Evolutionary conservation across 441 rosid genomes (phyloP).

Genomic region (Croton laevigatus): DNA sequence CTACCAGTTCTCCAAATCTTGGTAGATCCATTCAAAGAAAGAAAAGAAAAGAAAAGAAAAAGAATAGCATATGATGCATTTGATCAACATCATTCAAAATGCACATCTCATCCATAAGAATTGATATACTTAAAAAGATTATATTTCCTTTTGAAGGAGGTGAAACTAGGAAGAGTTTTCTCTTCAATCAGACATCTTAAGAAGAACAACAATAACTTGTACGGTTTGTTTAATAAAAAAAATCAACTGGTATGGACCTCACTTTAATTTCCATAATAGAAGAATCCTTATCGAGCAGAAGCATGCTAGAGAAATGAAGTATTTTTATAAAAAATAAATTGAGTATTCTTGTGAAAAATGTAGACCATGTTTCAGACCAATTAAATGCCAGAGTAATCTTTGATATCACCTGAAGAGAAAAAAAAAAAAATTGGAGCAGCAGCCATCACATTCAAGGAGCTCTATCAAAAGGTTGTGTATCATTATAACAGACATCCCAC

Average conservation of each 20-base stretch:
- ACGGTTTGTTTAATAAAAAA: too few relatives aligned
- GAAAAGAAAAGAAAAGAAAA: too few relatives aligned
- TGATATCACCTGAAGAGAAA: not conserved
- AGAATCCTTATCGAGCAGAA: slow-evolving; percentile 7
- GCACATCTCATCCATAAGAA: not conserved
- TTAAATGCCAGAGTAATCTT: not conserved
- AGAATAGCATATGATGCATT: not conserved
- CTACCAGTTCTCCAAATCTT: not conserved
- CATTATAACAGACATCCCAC: slow-evolving; percentile 94
- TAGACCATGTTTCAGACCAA: not conserved
- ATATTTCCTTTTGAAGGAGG: not conserved
- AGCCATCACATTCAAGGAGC: slow-evolving; percentile 57
- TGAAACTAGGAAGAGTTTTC: not conserved
- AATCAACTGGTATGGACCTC: not conserved
- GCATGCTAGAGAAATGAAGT: not conserved
- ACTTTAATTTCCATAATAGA: slow-evolving; percentile 2
- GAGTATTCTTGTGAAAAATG: not conserved
- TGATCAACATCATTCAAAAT: not conserved
- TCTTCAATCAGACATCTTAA: not conserved
- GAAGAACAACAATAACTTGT: slow-evolving; percentile 4
- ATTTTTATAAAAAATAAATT: slow-evolving; percentile 13
- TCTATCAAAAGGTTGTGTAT: slow-evolving; percentile 89
- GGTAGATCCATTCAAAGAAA: not conserved
- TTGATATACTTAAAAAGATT: not conserved
- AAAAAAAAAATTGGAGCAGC: slow-evolving; percentile 1